phyloP scores from a whole-genome alignment of 2,329 filamentous ascomycete genomes.

The Calonectria honghensis region DNA sequence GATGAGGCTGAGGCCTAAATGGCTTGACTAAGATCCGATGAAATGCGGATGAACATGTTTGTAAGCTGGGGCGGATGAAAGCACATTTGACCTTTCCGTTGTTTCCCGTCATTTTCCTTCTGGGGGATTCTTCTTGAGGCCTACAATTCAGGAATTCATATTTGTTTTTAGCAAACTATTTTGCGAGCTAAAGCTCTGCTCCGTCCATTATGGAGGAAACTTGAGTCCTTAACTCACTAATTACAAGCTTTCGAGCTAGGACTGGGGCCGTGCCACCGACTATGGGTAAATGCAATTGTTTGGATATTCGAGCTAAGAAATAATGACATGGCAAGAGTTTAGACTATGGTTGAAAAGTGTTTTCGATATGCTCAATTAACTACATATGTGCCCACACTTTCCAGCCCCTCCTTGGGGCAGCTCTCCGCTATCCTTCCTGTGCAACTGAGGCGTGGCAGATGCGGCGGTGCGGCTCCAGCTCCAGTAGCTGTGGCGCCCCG shows the following conservation, averaged over 20 bases:
- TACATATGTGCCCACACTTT: background rate
- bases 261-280: background rate
- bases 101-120: background rate
- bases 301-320: background rate
- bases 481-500: constrained; percentile 45
- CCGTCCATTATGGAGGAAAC: background rate
- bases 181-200: background rate
- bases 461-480: constrained; percentile 8
- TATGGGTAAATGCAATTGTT: background rate
- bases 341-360: background rate
- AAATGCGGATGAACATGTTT: background rate
- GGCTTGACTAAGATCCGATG: background rate
- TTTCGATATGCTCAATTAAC: background rate
- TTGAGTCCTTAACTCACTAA: background rate
- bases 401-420: background rate
- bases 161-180: background rate
- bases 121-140: background rate
- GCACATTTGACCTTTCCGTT: background rate
- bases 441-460: constrained; percentile 12
- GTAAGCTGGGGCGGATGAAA: background rate
- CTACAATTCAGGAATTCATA: background rate
- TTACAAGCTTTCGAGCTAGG: constrained; percentile 1
- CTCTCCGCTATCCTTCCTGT: background rate
- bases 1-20: background rate
- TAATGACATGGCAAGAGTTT: background rate